phyloP scores from a whole-genome alignment of 768 basidiomycete genomes.

The Calocybe cyanea region DNA sequence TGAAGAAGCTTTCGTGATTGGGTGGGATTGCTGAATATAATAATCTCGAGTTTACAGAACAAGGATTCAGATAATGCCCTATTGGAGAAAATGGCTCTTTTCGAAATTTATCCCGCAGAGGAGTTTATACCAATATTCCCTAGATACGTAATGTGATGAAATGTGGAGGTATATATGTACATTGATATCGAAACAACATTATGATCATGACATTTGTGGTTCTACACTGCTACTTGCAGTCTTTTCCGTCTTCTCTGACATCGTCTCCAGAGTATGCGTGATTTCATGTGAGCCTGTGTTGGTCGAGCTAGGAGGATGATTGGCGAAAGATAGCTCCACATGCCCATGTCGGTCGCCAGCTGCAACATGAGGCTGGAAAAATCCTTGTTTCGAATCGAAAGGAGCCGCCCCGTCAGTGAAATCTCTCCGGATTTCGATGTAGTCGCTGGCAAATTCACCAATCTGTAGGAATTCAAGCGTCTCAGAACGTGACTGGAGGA shows the following conservation, averaged over 20 bases:
- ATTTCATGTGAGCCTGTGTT: slow-evolving; percentile 4
- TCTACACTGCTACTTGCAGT: slow-evolving; percentile 21
- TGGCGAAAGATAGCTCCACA: slow-evolving; percentile 27
- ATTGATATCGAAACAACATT: slow-evolving; percentile 7
- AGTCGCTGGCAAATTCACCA: slow-evolving; percentile 67
- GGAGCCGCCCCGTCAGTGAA: slow-evolving; percentile 51
- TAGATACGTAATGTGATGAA: slow-evolving; percentile 7
- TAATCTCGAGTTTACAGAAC: no score
- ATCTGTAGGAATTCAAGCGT: slow-evolving; percentile 34
- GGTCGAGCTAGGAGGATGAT: slow-evolving; percentile 8
- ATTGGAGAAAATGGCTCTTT: no score
- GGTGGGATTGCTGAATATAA: slow-evolving; percentile 69
- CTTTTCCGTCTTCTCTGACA: slow-evolving; percentile 28
- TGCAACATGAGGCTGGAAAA: slow-evolving; percentile 23
- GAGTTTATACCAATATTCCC: slow-evolving; percentile 2
- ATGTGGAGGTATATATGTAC: slow-evolving; percentile 13
- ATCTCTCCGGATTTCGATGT: slow-evolving; percentile 66
- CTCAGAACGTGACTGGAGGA: neutral
- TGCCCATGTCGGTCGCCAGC: slow-evolving; percentile 37
- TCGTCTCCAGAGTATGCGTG: slow-evolving; percentile 16
- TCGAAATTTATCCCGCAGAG: no score
- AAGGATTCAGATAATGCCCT: no score
- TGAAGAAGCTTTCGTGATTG: slow-evolving; percentile 48
- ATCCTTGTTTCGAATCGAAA: slow-evolving; percentile 24
- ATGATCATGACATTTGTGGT: slow-evolving; percentile 9